Conservation (phyloP, 2,329 filamentous ascomycete species). For the Tolypocladium album region DNA sequence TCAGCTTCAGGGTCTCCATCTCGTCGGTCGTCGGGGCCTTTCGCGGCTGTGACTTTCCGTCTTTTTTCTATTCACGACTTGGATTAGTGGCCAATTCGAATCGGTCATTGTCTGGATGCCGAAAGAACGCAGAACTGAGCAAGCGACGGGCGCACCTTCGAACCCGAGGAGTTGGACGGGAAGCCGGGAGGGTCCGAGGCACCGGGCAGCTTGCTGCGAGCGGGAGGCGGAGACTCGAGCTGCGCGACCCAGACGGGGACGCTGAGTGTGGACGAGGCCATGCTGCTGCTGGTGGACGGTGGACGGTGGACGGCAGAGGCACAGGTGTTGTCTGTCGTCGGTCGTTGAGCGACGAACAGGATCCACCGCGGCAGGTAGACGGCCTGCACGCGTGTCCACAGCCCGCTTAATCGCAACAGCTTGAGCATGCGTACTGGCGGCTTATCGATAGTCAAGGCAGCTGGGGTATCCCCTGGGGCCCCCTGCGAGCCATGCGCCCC, state of each 20-base stretch:
- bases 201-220: slow-evolving; percentile 53
- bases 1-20: slow-evolving; percentile 91
- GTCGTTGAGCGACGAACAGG: background rate
- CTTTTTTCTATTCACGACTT: slow-evolving; percentile 38
- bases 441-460: background rate
- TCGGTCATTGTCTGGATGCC: no score
- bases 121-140: background rate
- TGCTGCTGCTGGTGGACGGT: slow-evolving; percentile 2
- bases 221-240: slow-evolving; percentile 57
- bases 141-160: slow-evolving; percentile 37
- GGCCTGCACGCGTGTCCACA: background rate
- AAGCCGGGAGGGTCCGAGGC: slow-evolving; percentile 85
- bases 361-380: background rate
- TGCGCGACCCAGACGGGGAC: slow-evolving; percentile 73
- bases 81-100: slow-evolving; percentile 1
- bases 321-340: background rate
- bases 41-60: slow-evolving; percentile 39
- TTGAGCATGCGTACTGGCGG: no score
- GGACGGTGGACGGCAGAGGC: background rate
- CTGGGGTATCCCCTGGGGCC: background rate
- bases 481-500: background rate
- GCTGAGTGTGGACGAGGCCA: slow-evolving; percentile 23
- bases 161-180: slow-evolving; percentile 42
- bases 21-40: slow-evolving; percentile 67
- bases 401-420: background rate